These are phyloP conservation scores for Neurospora discreta DNA, from an alignment of 495 filamentous ascomycete genomes.

Conservation along the genomic window DNA sequence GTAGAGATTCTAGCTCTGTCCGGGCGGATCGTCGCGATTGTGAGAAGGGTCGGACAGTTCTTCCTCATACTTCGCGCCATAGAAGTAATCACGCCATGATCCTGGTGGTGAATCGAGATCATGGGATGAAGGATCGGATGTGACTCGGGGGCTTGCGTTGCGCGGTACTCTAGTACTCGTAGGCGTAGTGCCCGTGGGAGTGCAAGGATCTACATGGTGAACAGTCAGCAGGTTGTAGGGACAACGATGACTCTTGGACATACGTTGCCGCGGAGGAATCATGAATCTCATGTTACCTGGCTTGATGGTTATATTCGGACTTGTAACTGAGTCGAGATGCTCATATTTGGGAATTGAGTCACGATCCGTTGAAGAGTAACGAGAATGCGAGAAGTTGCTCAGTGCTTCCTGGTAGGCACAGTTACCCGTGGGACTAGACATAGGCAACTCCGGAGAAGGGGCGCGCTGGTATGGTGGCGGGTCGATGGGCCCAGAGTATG, in stretches of 20 bases:
- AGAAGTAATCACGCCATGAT: not conserved
- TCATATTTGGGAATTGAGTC: not conserved
- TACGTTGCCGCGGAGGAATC: not conserved
- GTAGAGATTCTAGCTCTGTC: conserved; percentile 6
- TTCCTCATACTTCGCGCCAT: not conserved
- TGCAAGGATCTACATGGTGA: not conserved
- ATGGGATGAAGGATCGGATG: not conserved
- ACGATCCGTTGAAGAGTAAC: not conserved
- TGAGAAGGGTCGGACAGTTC: not conserved
- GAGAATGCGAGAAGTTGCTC: not conserved
- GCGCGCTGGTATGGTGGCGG: not conserved
- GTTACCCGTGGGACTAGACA: not conserved
- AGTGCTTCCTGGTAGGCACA: not conserved
- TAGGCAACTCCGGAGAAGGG: not conserved
- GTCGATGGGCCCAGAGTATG: not conserved
- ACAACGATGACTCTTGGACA: not conserved
- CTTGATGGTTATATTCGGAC: not conserved
- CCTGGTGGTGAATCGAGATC: not conserved
- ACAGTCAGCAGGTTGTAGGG: not conserved
- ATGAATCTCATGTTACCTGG: not conserved
- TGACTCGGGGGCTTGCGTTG: not conserved
- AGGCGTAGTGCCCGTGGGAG: not conserved
- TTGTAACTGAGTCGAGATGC: not conserved
- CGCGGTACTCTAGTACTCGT: not conserved
- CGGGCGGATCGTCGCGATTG: not conserved